These are phyloP conservation scores for Gilbertella persicaria DNA, from an alignment of 371 early-diverging fungal species.

Conservation along the genomic window DNA sequence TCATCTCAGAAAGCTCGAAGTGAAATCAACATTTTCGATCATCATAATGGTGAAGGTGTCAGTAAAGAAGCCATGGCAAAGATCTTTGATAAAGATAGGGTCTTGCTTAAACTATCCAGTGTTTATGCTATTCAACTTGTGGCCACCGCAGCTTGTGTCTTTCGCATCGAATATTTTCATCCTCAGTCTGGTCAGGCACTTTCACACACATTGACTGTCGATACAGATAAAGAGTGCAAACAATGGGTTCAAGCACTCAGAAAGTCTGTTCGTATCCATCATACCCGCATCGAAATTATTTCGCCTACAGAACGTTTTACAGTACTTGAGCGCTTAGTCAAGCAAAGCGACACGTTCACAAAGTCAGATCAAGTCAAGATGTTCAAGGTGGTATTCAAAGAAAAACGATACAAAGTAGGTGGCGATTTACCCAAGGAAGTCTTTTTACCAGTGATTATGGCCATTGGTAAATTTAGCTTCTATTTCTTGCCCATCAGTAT, in stretches of 20 bases:
- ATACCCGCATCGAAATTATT: constrained; percentile 18
- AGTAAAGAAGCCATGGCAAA: background rate
- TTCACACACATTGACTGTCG: constrained; percentile 17
- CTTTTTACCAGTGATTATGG: constrained; percentile 34
- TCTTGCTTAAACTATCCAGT: constrained; percentile 20
- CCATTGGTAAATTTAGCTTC: constrained; percentile 44
- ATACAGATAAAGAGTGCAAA: constrained; percentile 18
- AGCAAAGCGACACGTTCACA: constrained; percentile 32
- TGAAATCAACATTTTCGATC: constrained; percentile 23
- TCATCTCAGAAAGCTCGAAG: constrained; percentile 31
- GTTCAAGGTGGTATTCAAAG: constrained; percentile 42
- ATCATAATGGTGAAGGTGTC: background rate
- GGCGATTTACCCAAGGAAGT: constrained; percentile 27
- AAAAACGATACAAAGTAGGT: constrained; percentile 23
- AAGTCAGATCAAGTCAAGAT: constrained; percentile 28
- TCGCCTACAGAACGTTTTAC: constrained; percentile 24
- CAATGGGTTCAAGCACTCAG: constrained; percentile 37
- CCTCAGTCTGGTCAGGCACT: constrained; percentile 26
- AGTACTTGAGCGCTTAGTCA: constrained; percentile 30
- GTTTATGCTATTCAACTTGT: constrained; percentile 38
- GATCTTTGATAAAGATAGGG: constrained; percentile 21
- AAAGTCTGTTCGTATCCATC: constrained; percentile 20
- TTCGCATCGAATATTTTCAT: constrained; percentile 40
- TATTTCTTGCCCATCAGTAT: constrained; percentile 32
- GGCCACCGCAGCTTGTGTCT: constrained; percentile 4